Base-by-base conservation (phyloP, 2,329 filamentous ascomycete genomes). In the Westerdykella aurantiaca region DNA sequence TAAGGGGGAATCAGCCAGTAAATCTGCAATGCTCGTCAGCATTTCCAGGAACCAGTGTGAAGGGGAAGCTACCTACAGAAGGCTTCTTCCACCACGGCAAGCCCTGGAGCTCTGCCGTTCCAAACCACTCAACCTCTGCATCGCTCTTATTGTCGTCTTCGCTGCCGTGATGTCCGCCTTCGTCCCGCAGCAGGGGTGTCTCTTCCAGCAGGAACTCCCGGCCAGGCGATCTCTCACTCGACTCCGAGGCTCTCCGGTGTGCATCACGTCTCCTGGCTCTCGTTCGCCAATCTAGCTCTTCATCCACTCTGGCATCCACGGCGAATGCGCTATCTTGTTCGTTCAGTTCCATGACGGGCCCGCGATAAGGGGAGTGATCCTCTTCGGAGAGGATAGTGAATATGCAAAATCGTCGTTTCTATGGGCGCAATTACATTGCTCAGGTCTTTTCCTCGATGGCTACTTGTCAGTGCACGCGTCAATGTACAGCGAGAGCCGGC, bases 1-100 rank as follows among this genome's bases (percentile, higher is more conserved):
- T 90, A 93, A 0, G 89, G 86, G 0, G 79, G 80, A 6, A 97
- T 67, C 4, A 97, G 75, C 87, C 89, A 97, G 67, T 77, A 87
- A 41, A 94, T 80, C 86, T 69, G 42, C n/a, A 21, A 35, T 5
- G 31, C 13, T 17, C 35, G 42, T 53, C 13, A 39, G 41, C 18
- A 35, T 38, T 43, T 12, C 25, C 25, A 31, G 49, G 38, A 38
- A 38, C 16, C 5, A 22, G 41, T 18, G 22, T 22, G 17, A 43
- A 25, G n/a, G 21, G 17, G 23, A 23, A 17, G 23, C 33, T 31
- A 42, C 70, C 60, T 66, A 77, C 76, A 48, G 71, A 77, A 38
- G 76, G 72, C 47, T 56, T 68, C 54, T 72, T 75, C 70, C 72
- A 77, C 71, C 68, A 72, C 40, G 71, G 68, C 48, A 70, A 60